phyloP scores from a whole-genome alignment of 2,329 filamentous ascomycete species.

The Phialophora expanda region DNA sequence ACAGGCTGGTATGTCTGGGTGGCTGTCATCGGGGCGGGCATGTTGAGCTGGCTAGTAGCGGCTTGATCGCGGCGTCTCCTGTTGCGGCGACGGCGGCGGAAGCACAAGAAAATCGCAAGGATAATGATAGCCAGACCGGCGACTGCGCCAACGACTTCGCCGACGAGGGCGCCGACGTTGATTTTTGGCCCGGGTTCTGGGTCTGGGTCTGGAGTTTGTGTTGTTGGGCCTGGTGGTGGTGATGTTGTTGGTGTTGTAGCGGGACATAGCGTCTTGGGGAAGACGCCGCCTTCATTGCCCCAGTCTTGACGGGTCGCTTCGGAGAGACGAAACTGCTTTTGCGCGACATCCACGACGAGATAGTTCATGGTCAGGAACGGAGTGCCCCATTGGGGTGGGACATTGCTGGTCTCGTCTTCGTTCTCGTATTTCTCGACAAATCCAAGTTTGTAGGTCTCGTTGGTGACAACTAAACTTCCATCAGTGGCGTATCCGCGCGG shows the following conservation, averaged over 20 bases:
- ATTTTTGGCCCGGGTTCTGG: neutral
- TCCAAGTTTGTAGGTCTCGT: slow-evolving; percentile 16
- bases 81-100: slow-evolving; percentile 9
- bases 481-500: neutral
- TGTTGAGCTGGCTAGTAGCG: neutral
- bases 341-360: slow-evolving; percentile 29
- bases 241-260: neutral
- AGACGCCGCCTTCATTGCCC: slow-evolving; percentile 14
- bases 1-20: slow-evolving; percentile 3
- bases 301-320: slow-evolving; percentile 25
- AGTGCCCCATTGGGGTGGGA: slow-evolving; percentile 22
- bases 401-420: neutral
- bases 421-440: slow-evolving; percentile 10
- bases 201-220: neutral
- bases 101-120: slow-evolving; percentile 15
- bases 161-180: slow-evolving; percentile 35
- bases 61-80: neutral
- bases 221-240: neutral
- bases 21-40: no score
- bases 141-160: slow-evolving; percentile 35
- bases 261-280: slow-evolving; percentile 3
- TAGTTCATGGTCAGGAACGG: slow-evolving; percentile 36
- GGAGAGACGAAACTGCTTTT: slow-evolving; percentile 23
- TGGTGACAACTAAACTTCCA: neutral
- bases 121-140: slow-evolving; percentile 15